phyloP scores from a whole-genome alignment of 176 grass and related monocot species.

The Phyllostachys edulis region DNA sequence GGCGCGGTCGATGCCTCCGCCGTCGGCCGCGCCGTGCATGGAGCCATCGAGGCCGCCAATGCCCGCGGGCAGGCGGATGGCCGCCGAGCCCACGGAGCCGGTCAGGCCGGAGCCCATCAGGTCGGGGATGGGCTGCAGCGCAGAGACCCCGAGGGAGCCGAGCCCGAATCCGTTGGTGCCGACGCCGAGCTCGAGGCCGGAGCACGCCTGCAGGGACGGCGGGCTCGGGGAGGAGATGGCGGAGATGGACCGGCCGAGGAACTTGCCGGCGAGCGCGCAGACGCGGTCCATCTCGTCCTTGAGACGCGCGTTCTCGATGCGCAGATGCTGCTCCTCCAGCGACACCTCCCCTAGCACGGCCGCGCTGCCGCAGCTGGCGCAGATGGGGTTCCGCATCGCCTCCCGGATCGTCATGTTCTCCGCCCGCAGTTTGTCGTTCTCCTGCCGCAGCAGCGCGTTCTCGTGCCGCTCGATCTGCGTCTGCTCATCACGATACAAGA shows the following conservation, averaged over 20 bases:
- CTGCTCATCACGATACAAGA: constrained; percentile 22
- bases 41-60: constrained; percentile 35
- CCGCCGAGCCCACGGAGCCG: constrained; percentile 11
- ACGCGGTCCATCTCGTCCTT: constrained; percentile 96
- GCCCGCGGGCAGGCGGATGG: constrained; percentile 36
- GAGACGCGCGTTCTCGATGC: constrained; percentile 91
- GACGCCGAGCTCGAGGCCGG: constrained; percentile 71
- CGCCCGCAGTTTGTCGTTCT: constrained; percentile 93
- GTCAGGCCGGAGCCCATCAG: constrained; percentile 39
- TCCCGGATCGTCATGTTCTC: constrained; percentile 93
- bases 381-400: constrained; percentile 80
- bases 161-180: constrained; percentile 52
- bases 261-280: constrained; percentile 80
- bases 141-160: constrained; percentile 38
- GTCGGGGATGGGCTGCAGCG: constrained; percentile 49
- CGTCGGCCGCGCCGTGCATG: constrained; percentile 22
- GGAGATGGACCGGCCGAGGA: constrained; percentile 74
- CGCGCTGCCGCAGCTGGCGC: constrained; percentile 67
- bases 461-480: constrained; percentile 95
- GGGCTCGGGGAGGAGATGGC: constrained; percentile 37
- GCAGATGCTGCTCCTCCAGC: constrained; percentile 85
- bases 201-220: constrained; percentile 44
- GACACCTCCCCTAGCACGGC: constrained; percentile 84
- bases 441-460: constrained; percentile 87
- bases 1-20: constrained; percentile 38